Percentiles rank a stretch among this genome's conserved stretches.
Evolutionary conservation across 805 yeast genomes (phyloP).

Genomic region (Candida boidinii): DNA sequence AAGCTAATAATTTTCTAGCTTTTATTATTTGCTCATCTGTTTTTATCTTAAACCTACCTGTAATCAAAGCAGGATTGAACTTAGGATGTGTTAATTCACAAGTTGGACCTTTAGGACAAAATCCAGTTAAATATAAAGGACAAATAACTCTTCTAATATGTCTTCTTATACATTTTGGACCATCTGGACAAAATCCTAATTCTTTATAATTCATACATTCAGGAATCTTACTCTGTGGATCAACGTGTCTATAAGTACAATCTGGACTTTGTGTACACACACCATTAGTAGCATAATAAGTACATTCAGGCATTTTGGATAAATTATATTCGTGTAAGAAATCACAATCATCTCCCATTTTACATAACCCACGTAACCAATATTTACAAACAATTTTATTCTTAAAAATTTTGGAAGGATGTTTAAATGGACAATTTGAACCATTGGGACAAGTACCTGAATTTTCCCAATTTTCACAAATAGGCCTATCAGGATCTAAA

Average conservation of each 20-base stretch:
- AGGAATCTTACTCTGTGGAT: conserved; percentile 82
- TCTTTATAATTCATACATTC: conserved; percentile 73
- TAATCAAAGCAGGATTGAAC: conserved; percentile 39
- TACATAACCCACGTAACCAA: conserved; percentile 96
- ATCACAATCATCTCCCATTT: conserved; percentile 94
- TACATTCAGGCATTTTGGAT: conserved; percentile 94
- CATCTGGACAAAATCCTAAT: conserved; percentile 86
- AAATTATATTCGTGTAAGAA: conserved; percentile 91
- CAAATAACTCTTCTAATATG: conserved; percentile 75
- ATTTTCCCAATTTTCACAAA: conserved; percentile 64
- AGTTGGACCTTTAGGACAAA: conserved; percentile 82
- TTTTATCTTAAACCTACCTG: conserved; percentile 35
- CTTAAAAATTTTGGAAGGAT: conserved; percentile 49
- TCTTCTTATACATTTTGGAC: conserved; percentile 75
- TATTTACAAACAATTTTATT: conserved; percentile 93
- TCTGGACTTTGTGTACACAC: conserved; percentile 90
- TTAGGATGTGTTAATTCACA: conserved; percentile 82
- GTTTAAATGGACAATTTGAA: conserved; percentile 78
- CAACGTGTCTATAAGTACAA: conserved; percentile 86
- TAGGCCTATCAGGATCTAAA: conserved; percentile 81
- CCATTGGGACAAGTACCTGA: conserved; percentile 73
- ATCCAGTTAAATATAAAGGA: conserved; percentile 77
- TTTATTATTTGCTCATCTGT: conserved; percentile 30
- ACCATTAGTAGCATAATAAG: conserved; percentile 74
- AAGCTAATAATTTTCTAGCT: conserved; percentile 15